Base-by-base conservation (phyloP, 306 rosid species). In the Ormosia emarginata region DNA sequence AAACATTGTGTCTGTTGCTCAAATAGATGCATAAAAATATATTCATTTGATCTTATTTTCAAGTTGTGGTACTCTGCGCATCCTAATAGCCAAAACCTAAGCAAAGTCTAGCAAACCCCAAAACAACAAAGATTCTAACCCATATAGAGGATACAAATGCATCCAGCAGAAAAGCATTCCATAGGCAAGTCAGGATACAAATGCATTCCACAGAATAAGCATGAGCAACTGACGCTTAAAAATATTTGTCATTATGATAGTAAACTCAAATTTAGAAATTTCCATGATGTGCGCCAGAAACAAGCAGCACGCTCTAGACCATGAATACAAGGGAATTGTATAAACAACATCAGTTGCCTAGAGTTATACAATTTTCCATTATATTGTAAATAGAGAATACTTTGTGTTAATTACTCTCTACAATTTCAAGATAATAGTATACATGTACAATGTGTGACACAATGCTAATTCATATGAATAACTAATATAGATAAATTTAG, bases 111-210 rank as follows among this genome's bases (percentile, higher is more conserved):
- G 73, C 88, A 74, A 96, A 87, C 24, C 85, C 96, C 70, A 79
- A 64, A 77, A 80, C 2, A 79, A 90, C 86, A 80, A 85, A 14
- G 75, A 87, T 79, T 85, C 47, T 87, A 75, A 95, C 90, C 96
- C 90, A 86, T 18, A 82, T 39, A 46, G 81, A 79, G 44, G 93
- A 89, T 24, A 3, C 14, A 79, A 86, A 93, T n/a, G 93, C 97
- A 79, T 85, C 67, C 58, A 52, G 71, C 75, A 95, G 67, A 33
- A 85, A 46, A 76, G 87, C 79, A 59, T 85, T 88, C 98, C 99
- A 95, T 7, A 71, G 82, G 90, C 91, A 90, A 83, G 98, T 68
- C 99, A 93, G 91, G 68, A 82, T 75, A 78, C n/a, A n/a, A n/a
- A n/a, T n/a, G n/a, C n/a, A n/a, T n/a, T n/a, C n/a, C 61, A 83